Conservation (phyloP, 257 asterid species). For the Osmanthus fragrans region DNA sequence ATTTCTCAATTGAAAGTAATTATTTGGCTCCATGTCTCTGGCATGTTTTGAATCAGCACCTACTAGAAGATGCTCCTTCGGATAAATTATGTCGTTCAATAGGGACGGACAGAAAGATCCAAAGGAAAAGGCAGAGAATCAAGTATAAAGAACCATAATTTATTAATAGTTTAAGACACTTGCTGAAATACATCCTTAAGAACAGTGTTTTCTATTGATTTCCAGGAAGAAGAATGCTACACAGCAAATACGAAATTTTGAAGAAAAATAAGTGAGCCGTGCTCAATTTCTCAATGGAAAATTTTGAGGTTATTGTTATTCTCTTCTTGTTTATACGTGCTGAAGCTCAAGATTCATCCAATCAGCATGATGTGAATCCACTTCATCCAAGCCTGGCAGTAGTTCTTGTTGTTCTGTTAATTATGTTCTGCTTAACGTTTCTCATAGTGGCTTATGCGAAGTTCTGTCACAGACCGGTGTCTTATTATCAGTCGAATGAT, state of each 20-base stretch:
- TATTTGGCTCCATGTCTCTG: slow-evolving; percentile 34
- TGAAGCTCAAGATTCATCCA: slow-evolving; percentile 36
- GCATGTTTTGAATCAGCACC: slow-evolving; percentile 11
- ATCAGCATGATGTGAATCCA: slow-evolving; percentile 15
- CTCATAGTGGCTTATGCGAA: slow-evolving; percentile 44
- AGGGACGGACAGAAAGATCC: slow-evolving; percentile 21
- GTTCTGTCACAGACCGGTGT: slow-evolving; percentile 25
- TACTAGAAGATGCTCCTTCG: slow-evolving; percentile 30
- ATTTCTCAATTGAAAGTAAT: slow-evolving; percentile 22
- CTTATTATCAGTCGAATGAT: not conserved
- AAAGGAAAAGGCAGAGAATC: slow-evolving; percentile 14
- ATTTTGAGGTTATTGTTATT: not conserved
- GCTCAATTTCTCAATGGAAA: slow-evolving; percentile 19
- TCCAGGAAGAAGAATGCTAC: slow-evolving; percentile 5
- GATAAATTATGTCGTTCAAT: slow-evolving; percentile 13
- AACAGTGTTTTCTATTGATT: not conserved
- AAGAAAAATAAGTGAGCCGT: not conserved
- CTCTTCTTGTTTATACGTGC: slow-evolving; percentile 27
- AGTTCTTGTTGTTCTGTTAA: slow-evolving; percentile 33
- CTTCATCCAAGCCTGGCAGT: slow-evolving; percentile 43
- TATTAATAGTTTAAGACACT: not conserved
- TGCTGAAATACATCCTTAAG: not conserved
- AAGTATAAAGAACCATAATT: slow-evolving; percentile 3
- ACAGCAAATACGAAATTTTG: not conserved
- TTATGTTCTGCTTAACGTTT: slow-evolving; percentile 39